Evolutionary conservation across 352 stramenopile species (phyloP), one percentile per base, ranked within the genome.

Genomic region (Globisporangium paroecandrum): DNA sequence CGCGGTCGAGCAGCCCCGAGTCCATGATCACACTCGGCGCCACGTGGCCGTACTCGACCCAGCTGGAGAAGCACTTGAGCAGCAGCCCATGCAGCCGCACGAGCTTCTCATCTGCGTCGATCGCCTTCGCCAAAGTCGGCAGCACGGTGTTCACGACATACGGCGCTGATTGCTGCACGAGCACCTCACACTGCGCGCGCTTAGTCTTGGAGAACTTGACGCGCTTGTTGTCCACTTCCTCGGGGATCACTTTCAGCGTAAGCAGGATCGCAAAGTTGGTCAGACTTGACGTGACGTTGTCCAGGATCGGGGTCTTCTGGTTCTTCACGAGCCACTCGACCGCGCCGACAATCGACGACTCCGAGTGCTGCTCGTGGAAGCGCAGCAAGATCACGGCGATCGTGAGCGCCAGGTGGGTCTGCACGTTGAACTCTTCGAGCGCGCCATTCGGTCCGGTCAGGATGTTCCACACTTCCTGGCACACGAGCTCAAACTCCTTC

Each of bases 321-420:
- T 91, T 94, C 46, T 75, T 74, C 59, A 90, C 81, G 38, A 94
- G 83, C 83, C 81, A 92, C 70, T 94, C 81, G 60, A 94, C 78
- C 2, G 85, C 82, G 32, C 72, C 70, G 25, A 90, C 76, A 29
- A 94, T 75, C 25, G 73, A 87, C 13, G 73, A 60, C 13, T 83
- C 75, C 43, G 64, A 71, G 59, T 87, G 79, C 34, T 87, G 74
- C 36, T 91, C 84, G 51, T 93, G 84, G 58, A 94, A 91, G 36
- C 84, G 83, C 55, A 94, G 64, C 38, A 94, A 64, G 54, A 94
- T 89, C 32, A 92, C 83, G 3, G 81, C 86, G 62, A 94, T 78
- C n/a, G 84, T 85, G 64, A 92, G 80, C 32, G 84, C 80, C 62
- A 94, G 64, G 38, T 91, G 78, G 4, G 75, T 94, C 68, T 91